Evolutionary conservation across 345 rosid species (phyloP).

Genomic region (Ceriops tagal): DNA sequence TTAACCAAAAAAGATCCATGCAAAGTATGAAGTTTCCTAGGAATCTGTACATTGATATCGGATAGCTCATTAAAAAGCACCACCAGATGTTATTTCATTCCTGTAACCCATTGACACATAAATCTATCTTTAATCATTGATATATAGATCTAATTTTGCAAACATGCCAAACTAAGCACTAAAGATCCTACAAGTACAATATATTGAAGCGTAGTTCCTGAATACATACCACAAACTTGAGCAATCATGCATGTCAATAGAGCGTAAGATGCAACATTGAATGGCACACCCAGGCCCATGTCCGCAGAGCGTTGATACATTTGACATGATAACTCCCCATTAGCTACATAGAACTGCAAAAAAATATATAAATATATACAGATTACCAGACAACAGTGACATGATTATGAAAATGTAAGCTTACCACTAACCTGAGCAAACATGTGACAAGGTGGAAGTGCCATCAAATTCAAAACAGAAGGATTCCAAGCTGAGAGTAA

Average conservation of each 20-base stretch:
- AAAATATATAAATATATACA: neutral
- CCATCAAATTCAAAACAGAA: slow-evolving; percentile 85
- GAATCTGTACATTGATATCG: neutral
- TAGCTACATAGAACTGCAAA: slow-evolving; percentile 78
- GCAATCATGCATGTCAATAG: slow-evolving; percentile 90
- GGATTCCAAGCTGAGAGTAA: slow-evolving; percentile 98
- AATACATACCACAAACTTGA: slow-evolving; percentile 77
- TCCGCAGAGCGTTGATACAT: slow-evolving; percentile 98
- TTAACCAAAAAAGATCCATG: neutral
- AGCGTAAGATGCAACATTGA: slow-evolving; percentile 92
- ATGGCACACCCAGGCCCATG: slow-evolving; percentile 96
- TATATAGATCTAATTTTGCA: too few relatives aligned
- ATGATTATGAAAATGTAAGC: neutral
- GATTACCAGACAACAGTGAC: slow-evolving; percentile 1
- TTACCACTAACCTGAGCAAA: slow-evolving; percentile 69
- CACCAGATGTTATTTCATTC: neutral
- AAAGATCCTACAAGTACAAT: slow-evolving; percentile 1
- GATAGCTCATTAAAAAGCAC: neutral
- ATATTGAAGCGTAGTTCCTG: neutral
- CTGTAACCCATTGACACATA: neutral
- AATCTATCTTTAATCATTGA: neutral
- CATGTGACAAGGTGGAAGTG: slow-evolving; percentile 99
- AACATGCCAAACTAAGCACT: neutral
- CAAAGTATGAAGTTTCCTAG: neutral
- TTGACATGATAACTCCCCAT: slow-evolving; percentile 91